These are phyloP conservation scores for Ulvella scutata DNA, from an alignment of 139 green algal species.

Conservation along the genomic window DNA sequence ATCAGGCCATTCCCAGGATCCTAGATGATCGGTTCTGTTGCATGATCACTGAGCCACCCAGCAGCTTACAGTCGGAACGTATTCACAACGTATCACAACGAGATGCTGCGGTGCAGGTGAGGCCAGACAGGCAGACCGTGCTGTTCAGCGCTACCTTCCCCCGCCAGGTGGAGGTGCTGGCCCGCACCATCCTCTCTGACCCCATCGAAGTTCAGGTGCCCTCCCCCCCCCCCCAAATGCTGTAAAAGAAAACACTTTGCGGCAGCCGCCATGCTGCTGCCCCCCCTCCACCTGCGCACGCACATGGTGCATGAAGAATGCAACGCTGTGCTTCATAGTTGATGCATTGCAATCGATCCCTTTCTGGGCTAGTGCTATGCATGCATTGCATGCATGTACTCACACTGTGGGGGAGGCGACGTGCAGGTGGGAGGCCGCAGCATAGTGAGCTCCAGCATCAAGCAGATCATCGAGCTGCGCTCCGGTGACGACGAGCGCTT, in stretches of 20 bases:
- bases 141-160: conserved; percentile 97
- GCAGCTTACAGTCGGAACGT: too few relatives aligned
- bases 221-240: not conserved
- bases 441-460: conserved; percentile 92
- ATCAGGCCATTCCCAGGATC: too few relatives aligned
- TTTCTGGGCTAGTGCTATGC: too few relatives aligned
- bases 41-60: too few relatives aligned
- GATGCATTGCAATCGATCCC: too few relatives aligned
- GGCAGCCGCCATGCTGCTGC: too few relatives aligned
- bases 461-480: conserved; percentile 82
- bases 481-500: conserved; percentile 71
- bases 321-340: too few relatives aligned
- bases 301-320: too few relatives aligned
- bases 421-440: conserved; percentile 67
- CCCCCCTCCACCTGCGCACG: too few relatives aligned
- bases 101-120: conserved; percentile 71
- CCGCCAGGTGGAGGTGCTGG: conserved; percentile 35
- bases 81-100: too few relatives aligned
- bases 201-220: conserved; percentile 77
- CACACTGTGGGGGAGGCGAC: not conserved
- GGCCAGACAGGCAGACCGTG: conserved; percentile 91
- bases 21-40: too few relatives aligned
- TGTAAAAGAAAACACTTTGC: too few relatives aligned
- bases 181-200: conserved; percentile 28
- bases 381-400: not conserved